Evolutionary conservation across 345 rosid genomes (phyloP), one percentile per base, ranked within the genome.

Genomic region (Lumnitzera littorea): DNA sequence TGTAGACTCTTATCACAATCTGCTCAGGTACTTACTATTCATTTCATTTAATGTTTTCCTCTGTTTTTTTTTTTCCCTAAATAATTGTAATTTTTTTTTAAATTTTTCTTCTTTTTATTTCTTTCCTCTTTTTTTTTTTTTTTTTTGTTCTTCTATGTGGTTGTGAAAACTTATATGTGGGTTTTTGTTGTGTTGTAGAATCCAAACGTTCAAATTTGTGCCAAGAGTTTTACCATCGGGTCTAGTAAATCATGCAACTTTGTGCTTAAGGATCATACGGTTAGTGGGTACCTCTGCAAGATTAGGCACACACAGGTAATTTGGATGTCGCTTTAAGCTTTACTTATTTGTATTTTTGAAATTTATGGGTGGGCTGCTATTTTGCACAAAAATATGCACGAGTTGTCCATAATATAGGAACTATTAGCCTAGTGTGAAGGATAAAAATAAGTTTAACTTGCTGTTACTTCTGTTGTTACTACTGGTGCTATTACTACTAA

Each of bases 1-100:
- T 82, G 91, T 64, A 79, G 74, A 64, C 89, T 91, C 62, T 72
- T 91, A 11, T 72, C 98, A 17, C 89, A 86, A 74, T 84, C 83
- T 62, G 84, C 73, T 4, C 87, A 78, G 98, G 98, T 86, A 62
- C 60, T 52, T 61, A 66, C 15, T 47, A 52, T 50, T 63, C 24
- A 29, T 53, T 17, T 31, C 55, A 16, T 13, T 48, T 11, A 15
- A 43, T 12, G 11, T 24, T 29, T 53, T 17, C 20, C 20, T 20
- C 6, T 15, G 23, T 20, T 15, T 46, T 23, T 51, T 47, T 47
- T 20, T 20, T 20, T 20, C 20, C 20, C 20, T 20, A 20, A 51
- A 52, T 58, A 25, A 57, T 43, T 27, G 48, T 6, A 20, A 13
- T 53, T 48, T 53, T 24, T 49, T 9, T 1, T 14, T 0, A 27